Conservation (phyloP, 176 grass and related monocot species). For the Raddia distichophylla region DNA sequence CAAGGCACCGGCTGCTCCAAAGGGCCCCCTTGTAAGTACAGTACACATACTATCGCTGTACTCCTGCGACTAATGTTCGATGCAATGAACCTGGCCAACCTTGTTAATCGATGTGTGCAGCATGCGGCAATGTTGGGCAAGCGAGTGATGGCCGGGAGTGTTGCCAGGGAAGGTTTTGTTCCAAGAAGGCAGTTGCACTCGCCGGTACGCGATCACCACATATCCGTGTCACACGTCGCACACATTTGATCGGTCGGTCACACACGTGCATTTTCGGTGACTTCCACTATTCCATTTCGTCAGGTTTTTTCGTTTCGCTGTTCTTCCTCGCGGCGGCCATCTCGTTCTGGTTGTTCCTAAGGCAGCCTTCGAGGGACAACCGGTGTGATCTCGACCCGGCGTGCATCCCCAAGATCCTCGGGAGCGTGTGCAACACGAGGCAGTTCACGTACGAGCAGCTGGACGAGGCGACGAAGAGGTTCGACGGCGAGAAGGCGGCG, state of each 20-base stretch:
- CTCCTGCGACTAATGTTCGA: neutral
- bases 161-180: slow-evolving; percentile 77
- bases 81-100: neutral
- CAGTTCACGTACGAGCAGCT: slow-evolving; percentile 95
- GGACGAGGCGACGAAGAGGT: slow-evolving; percentile 67
- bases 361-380: slow-evolving; percentile 61
- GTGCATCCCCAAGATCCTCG: slow-evolving; percentile 87
- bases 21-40: slow-evolving; percentile 24
- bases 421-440: slow-evolving; percentile 53
- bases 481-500: slow-evolving; percentile 53
- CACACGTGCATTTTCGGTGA: slow-evolving; percentile 14
- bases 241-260: neutral
- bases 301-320: slow-evolving; percentile 69
- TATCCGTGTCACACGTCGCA: neutral
- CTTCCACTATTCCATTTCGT: neutral
- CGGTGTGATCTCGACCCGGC: slow-evolving; percentile 65
- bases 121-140: slow-evolving; percentile 46
- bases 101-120: slow-evolving; percentile 17
- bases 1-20: slow-evolving; percentile 69
- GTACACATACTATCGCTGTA: neutral
- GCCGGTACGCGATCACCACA: slow-evolving; percentile 51
- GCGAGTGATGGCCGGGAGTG: slow-evolving; percentile 40
- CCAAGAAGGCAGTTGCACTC: slow-evolving; percentile 60
- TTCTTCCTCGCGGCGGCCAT: slow-evolving; percentile 64
- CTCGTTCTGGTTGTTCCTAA: slow-evolving; percentile 74